Conservation (phyloP, 768 basidiomycete species). For the Macrolepiota albuminosa region DNA sequence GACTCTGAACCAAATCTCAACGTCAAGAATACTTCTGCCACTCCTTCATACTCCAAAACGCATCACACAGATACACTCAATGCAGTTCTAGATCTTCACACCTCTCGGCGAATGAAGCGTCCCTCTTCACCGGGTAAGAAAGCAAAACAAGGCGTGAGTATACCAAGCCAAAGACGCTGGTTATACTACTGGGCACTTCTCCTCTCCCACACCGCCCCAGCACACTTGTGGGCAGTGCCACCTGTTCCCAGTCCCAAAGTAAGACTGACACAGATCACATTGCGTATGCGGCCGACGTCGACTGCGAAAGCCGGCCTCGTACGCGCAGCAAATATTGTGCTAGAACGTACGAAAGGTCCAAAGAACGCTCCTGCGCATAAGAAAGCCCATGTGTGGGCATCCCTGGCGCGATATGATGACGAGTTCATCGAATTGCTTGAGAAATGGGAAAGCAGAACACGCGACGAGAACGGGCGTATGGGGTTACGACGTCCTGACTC, state of each 20-base stretch:
- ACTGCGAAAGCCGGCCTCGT: constrained; percentile 46
- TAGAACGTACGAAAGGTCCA: constrained; percentile 40
- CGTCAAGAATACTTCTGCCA: neutral
- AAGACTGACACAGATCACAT: constrained; percentile 47
- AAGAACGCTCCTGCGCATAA: constrained; percentile 21
- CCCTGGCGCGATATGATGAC: constrained; percentile 79
- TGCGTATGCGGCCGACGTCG: constrained; percentile 58
- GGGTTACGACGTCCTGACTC: constrained; percentile 29
- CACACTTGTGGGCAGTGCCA: constrained; percentile 38
- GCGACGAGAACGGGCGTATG: constrained; percentile 32
- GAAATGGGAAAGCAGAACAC: constrained; percentile 53
- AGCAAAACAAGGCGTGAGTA: constrained; percentile 61
- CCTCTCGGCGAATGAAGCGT: constrained; percentile 62
- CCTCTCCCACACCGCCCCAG: constrained; percentile 51
- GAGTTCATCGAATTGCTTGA: constrained; percentile 59
- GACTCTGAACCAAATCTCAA: neutral
- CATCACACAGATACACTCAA: constrained; percentile 40
- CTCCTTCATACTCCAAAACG: constrained; percentile 6
- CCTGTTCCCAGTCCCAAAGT: constrained; percentile 37
- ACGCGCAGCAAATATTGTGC: constrained; percentile 50
- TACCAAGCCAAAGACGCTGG: constrained; percentile 78
- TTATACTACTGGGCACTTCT: constrained; percentile 73
- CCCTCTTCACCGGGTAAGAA: constrained; percentile 26
- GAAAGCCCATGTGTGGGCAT: constrained; percentile 55
- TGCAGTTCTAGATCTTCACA: constrained; percentile 63